Conservation (phyloP, 495 filamentous ascomycete genomes). For the Penicillium daleae region DNA sequence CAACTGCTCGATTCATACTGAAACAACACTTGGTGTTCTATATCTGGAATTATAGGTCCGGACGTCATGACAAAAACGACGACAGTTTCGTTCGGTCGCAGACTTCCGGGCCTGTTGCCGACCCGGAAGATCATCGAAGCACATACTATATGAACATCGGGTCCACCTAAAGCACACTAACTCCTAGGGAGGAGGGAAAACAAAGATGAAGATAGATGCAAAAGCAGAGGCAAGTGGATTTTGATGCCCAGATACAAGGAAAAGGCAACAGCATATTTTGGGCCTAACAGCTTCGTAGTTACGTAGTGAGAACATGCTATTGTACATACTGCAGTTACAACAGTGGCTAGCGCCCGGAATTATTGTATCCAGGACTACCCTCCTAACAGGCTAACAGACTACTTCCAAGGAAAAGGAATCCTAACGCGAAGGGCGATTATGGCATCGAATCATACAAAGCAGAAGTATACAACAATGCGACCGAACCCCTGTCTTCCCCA, state of each 20-base stretch:
- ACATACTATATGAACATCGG: too few species aligned
- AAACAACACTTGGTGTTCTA: not conserved
- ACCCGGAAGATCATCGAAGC: not conserved
- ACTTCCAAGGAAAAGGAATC: conserved; percentile 10
- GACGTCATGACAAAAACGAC: not conserved
- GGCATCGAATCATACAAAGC: conserved; percentile 2
- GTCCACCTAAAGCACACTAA: too few species aligned
- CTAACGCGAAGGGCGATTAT: conserved; percentile 11
- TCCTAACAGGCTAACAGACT: too few species aligned
- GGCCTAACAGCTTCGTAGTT: too few species aligned
- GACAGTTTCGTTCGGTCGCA: not conserved
- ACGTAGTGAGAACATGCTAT: too few species aligned
- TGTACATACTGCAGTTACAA: not conserved
- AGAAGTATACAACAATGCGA: conserved; percentile 2
- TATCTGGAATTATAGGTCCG: not conserved
- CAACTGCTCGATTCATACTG: not conserved
- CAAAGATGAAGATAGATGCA: too few species aligned
- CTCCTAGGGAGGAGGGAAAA: too few species aligned
- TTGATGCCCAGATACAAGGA: too few species aligned
- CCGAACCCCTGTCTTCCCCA: not conserved
- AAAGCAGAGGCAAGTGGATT: too few species aligned
- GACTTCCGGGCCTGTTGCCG: conserved; percentile 9
- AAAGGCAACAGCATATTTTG: not conserved
- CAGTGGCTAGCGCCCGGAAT: not conserved
- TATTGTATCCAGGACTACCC: not conserved